Evolutionary conservation across 139 green algal genomes (phyloP).

Genomic region (Chlorella sp.): DNA sequence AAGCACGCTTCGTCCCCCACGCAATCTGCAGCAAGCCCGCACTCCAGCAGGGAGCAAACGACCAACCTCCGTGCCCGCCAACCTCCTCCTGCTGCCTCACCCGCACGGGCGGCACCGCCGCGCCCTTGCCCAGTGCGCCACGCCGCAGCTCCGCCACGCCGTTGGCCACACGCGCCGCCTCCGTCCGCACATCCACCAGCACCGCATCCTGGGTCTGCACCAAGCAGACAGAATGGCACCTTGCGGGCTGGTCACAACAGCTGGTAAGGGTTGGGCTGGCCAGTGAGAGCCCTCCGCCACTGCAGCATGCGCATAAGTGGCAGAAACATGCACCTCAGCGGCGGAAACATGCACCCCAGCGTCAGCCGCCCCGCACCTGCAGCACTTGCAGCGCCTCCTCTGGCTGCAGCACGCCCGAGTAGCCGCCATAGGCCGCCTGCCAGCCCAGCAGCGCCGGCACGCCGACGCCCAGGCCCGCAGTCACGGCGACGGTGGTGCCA

Average conservation of each 20-base stretch:
- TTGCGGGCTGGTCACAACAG: background rate
- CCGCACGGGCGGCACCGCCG: constrained; percentile 27
- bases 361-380: constrained; percentile 11
- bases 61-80: too few species aligned
- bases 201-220: constrained; percentile 51
- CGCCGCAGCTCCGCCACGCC: constrained; percentile 61
- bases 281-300: too few species aligned
- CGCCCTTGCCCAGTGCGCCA: constrained; percentile 57
- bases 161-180: constrained; percentile 41
- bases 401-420: constrained; percentile 48
- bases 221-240: background rate
- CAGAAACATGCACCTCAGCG: too few species aligned
- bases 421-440: constrained; percentile 51
- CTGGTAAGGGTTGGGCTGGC: background rate
- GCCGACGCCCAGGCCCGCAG: constrained; percentile 40
- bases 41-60: too few species aligned
- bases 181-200: constrained; percentile 65
- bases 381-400: constrained; percentile 45
- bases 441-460: constrained; percentile 42
- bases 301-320: too few species aligned
- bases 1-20: too few species aligned
- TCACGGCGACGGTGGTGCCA: constrained; percentile 19
- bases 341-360: background rate
- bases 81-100: too few species aligned
- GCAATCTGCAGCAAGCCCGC: too few species aligned